Evolutionary conservation across 2,329 filamentous ascomycete genomes (phyloP).

Genomic region (Madurella mycetomatis): DNA sequence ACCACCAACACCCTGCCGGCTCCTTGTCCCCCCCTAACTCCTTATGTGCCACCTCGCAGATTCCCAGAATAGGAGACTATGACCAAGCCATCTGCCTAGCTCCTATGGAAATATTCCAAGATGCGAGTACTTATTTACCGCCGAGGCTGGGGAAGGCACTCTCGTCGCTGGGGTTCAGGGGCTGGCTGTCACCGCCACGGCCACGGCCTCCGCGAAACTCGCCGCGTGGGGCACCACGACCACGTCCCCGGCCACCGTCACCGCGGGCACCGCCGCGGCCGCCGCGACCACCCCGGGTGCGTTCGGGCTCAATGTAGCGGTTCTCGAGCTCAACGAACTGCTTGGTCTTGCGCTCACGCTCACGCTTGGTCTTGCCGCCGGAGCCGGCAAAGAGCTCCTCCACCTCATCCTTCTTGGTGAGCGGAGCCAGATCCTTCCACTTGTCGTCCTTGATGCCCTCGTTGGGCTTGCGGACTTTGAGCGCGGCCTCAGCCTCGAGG

Average conservation of each 20-base stretch:
- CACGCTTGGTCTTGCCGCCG: conserved; percentile 73
- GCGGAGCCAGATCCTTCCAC: conserved; percentile 78
- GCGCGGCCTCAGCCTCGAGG: conserved; percentile 45
- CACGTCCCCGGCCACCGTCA: conserved; percentile 46
- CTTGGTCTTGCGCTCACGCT: conserved; percentile 92
- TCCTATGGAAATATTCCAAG: conserved; percentile 1
- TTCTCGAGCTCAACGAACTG: conserved; percentile 83
- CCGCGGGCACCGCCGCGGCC: conserved; percentile 49
- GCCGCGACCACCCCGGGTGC: conserved; percentile 51
- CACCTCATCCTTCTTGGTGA: conserved; percentile 61
- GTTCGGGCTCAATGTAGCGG: conserved; percentile 69
- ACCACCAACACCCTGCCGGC: conserved; percentile 8
- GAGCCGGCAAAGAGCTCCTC: conserved; percentile 74
- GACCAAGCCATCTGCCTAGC: conserved; percentile 10
- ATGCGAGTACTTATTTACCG: conserved; percentile 34
- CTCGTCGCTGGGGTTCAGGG: conserved; percentile 54
- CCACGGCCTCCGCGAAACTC: conserved; percentile 44
- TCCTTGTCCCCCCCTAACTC: conserved; percentile 11
- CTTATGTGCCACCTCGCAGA: conserved; percentile 5
- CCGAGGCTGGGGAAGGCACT: conserved; percentile 59
- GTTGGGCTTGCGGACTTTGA: conserved; percentile 83
- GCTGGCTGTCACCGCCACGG: conserved; percentile 41
- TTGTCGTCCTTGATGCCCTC: conserved; percentile 84
- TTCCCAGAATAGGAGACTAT: conserved; percentile 4
- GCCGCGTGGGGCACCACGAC: conserved; percentile 43